Percentiles rank a stretch among this genome's conserved stretches.
Evolutionary conservation across 345 rosid genomes (phyloP).

Genomic region (Mercurialis annua): DNA sequence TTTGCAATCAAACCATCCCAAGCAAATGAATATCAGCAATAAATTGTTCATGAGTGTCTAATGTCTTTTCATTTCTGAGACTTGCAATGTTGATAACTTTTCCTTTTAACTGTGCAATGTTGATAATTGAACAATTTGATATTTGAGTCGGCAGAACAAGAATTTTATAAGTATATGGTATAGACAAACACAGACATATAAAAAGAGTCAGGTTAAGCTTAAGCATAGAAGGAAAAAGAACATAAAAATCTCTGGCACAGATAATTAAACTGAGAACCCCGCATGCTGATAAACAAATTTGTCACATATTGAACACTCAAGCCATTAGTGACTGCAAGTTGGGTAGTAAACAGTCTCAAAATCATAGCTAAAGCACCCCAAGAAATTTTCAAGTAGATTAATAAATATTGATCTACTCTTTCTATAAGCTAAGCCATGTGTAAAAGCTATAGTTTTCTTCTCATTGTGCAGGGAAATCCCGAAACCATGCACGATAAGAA

Average conservation of each 20-base stretch:
- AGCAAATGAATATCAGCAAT: not conserved
- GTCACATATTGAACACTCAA: not conserved
- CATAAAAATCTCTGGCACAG: not conserved
- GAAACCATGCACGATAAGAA: not conserved
- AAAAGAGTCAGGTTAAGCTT: not conserved
- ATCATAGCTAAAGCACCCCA: not conserved
- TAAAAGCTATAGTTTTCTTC: not conserved
- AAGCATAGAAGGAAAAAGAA: not conserved
- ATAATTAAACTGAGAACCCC: not conserved
- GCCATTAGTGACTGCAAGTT: not conserved
- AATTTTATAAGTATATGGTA: not conserved
- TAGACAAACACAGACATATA: not conserved
- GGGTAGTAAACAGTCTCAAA: not conserved
- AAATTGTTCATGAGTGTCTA: not conserved
- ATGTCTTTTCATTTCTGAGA: too few relatives aligned
- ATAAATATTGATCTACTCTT: not conserved
- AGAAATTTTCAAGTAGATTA: not conserved
- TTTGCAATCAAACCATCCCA: not conserved
- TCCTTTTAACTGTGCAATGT: not conserved
- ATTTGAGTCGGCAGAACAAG: not conserved
- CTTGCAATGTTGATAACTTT: not conserved
- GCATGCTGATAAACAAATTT: not conserved
- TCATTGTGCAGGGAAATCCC: not conserved
- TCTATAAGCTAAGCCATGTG: not conserved
- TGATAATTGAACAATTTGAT: too few relatives aligned